Evolutionary conservation across 495 filamentous ascomycete genomes (phyloP).

Genomic region (Filosporella fistucella): DNA sequence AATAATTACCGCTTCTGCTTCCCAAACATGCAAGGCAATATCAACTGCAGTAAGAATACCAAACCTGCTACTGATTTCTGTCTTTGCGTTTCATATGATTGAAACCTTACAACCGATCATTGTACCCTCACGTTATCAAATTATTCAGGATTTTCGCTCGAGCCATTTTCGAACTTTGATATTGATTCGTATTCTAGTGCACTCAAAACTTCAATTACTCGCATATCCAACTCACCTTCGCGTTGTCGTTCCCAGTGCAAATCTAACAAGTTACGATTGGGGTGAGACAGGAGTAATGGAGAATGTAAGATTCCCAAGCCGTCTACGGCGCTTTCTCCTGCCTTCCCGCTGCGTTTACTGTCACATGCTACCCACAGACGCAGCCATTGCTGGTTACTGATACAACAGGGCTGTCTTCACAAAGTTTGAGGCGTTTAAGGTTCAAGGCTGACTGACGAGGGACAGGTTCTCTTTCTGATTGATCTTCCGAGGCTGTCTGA

Average conservation of each 20-base stretch:
- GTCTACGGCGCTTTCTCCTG: no score
- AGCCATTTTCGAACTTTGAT: no score
- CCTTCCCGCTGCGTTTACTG: no score
- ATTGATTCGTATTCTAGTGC: no score
- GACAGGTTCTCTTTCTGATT: constrained; percentile 76
- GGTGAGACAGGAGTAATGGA: constrained; percentile 78
- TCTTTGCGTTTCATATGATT: no score
- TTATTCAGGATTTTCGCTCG: no score
- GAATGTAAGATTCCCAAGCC: constrained; percentile 64
- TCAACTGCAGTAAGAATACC: no score
- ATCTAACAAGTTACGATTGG: constrained; percentile 74
- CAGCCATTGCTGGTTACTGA: no score
- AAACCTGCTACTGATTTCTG: not conserved
- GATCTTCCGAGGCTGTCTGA: constrained; percentile 63
- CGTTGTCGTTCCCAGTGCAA: constrained; percentile 76
- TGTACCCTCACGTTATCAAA: no score
- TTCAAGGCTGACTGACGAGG: constrained; percentile 2
- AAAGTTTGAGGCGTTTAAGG: not conserved
- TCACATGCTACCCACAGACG: no score
- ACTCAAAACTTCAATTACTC: constrained; percentile 83
- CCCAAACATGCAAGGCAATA: constrained; percentile 61
- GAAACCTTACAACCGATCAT: no score
- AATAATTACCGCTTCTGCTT: constrained; percentile 64
- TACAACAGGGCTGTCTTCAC: no score
- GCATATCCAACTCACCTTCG: constrained; percentile 65